Conservation (phyloP, 805 yeast genomes). For the Kazachstania psychrophila region DNA sequence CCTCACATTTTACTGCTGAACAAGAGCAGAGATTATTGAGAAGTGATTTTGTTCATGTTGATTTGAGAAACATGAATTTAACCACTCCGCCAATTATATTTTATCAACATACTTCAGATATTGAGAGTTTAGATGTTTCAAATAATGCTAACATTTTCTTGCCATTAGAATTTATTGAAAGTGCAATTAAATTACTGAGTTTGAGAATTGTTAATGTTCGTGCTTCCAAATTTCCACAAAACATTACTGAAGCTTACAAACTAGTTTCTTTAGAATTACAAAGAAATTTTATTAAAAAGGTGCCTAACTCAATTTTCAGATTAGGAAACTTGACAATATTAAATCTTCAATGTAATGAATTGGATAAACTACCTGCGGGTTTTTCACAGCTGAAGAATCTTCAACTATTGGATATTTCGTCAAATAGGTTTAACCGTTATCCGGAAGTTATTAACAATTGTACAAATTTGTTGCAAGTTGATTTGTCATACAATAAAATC, state of each 20-base stretch:
- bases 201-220: conserved; percentile 66
- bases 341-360: conserved; percentile 67
- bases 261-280: conserved; percentile 64
- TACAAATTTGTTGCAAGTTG: conserved; percentile 52
- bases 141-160: conserved; percentile 78
- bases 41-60: conserved; percentile 59
- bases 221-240: conserved; percentile 62
- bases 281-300: conserved; percentile 60
- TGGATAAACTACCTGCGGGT: conserved; percentile 50
- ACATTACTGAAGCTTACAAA: conserved; percentile 59
- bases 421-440: conserved; percentile 56
- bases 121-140: conserved; percentile 72
- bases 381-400: conserved; percentile 48
- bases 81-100: conserved; percentile 79
- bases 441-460: conserved; percentile 62
- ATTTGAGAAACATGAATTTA: conserved; percentile 61
- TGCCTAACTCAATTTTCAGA: conserved; percentile 49
- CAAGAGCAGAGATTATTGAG: conserved; percentile 55
- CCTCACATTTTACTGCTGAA: conserved; percentile 53
- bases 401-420: conserved; percentile 61
- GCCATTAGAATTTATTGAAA: conserved; percentile 77
- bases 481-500: conserved; percentile 74
- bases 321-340: conserved; percentile 48
- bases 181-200: conserved; percentile 60
- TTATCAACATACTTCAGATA: conserved; percentile 71